Evolutionary conservation across 164 flowering plant genomes (phyloP).

Genomic region (Cinnamomum chago): DNA sequence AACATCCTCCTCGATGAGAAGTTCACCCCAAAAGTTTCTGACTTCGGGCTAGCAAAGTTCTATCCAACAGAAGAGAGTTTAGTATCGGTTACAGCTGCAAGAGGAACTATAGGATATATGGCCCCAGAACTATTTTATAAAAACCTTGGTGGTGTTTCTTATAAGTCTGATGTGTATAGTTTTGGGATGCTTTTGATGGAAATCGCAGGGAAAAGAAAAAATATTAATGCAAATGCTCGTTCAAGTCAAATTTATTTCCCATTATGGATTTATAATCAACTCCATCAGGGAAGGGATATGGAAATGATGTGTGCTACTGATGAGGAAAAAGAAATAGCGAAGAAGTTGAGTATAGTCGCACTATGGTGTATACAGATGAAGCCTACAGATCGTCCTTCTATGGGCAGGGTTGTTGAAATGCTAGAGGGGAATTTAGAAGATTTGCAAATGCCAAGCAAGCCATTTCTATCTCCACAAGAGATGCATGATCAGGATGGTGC

Average conservation of each 20-base stretch:
- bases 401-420: constrained; percentile 13
- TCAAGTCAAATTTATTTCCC: constrained; percentile 12
- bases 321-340: constrained; percentile 1
- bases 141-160: constrained; percentile 3
- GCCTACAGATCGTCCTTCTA: constrained; percentile 11
- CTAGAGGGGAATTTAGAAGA: constrained; percentile 2
- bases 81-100: constrained; percentile 1
- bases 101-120: constrained; percentile 11
- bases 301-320: not conserved
- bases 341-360: constrained; percentile 1
- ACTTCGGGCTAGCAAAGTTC: constrained; percentile 9
- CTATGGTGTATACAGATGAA: constrained; percentile 15
- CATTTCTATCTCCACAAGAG: constrained; percentile 7
- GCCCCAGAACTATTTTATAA: constrained; percentile 10
- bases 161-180: constrained; percentile 9
- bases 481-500: not conserved
- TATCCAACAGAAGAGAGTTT: not conserved
- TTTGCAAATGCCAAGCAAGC: constrained; percentile 13
- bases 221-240: not conserved
- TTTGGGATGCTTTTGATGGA: constrained; percentile 12
- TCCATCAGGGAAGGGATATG: not conserved
- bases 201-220: constrained; percentile 2
- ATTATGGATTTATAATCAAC: constrained; percentile 5
- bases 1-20: constrained; percentile 6
- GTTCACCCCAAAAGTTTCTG: constrained; percentile 7